A percentile compares a stretch with the other conserved stretches of the same genome.
phyloP scores from a whole-genome alignment of 352 stramenopile species.

The Globisporangium paddicum region DNA sequence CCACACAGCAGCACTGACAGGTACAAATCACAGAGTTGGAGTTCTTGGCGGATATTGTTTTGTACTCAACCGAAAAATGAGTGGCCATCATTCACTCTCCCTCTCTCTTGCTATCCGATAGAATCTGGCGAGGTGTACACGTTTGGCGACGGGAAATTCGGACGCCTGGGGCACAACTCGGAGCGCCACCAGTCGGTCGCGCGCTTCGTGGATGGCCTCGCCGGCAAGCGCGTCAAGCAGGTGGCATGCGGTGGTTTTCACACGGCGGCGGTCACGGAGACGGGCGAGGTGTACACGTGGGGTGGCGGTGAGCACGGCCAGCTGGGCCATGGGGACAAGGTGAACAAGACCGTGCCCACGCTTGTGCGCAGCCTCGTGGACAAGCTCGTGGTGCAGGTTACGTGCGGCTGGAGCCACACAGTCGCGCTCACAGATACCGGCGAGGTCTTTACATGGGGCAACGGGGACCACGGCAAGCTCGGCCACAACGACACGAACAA shows the following conservation, averaged over 20 bases:
- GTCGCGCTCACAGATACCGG: slow-evolving; percentile 91
- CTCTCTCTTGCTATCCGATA: slow-evolving; percentile 12
- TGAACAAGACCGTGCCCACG: slow-evolving; percentile 93
- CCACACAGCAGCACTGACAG: slow-evolving; percentile 75
- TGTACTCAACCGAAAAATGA: background rate
- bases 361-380: slow-evolving; percentile 87
- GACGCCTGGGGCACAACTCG: slow-evolving; percentile 78
- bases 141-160: slow-evolving; percentile 91
- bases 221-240: slow-evolving; percentile 76
- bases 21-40: slow-evolving; percentile 22
- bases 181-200: slow-evolving; percentile 79
- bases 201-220: slow-evolving; percentile 62
- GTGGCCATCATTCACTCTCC: background rate
- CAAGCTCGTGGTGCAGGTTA: slow-evolving; percentile 92
- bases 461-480: slow-evolving; percentile 93
- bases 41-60: background rate
- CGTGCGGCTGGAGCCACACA: slow-evolving; percentile 95
- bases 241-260: slow-evolving; percentile 88
- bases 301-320: slow-evolving; percentile 92
- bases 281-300: slow-evolving; percentile 85
- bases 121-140: slow-evolving; percentile 93
- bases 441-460: slow-evolving; percentile 93
- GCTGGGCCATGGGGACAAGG: slow-evolving; percentile 95
- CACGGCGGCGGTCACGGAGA: slow-evolving; percentile 81
- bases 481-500: slow-evolving; percentile 93